A percentile compares a stretch with the other conserved stretches of the same genome.
Evolutionary conservation across 2,329 filamentous ascomycete species (phyloP).

Genomic region (Fusarium continuum): DNA sequence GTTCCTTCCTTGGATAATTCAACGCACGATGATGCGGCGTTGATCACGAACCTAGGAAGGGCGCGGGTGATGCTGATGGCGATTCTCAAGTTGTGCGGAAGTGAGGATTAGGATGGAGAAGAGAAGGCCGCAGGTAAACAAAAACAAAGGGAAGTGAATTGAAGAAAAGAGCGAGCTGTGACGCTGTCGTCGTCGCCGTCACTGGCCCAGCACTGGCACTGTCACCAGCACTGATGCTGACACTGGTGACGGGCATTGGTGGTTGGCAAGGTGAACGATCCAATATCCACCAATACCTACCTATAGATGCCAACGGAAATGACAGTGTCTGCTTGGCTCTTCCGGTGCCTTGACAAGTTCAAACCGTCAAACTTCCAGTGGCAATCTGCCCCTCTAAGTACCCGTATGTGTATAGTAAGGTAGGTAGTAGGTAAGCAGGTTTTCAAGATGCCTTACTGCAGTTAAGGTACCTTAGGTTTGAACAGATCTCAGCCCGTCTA

Average conservation of each 20-base stretch:
- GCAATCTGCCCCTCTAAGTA: not conserved
- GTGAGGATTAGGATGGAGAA: not conserved
- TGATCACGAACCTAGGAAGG: too few relatives aligned
- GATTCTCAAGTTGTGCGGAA: not conserved
- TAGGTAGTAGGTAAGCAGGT: too few relatives aligned
- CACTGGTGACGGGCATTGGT: constrained; percentile 8
- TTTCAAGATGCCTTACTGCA: too few relatives aligned
- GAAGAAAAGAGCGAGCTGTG: not conserved
- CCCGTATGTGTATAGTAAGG: too few relatives aligned
- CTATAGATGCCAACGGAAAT: not conserved
- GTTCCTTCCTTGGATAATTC: constrained; percentile 17
- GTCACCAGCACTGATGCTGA: constrained; percentile 3
- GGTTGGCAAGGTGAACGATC: constrained; percentile 1
- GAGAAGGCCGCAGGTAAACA: not conserved
- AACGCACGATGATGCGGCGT: not conserved
- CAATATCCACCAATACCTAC: not conserved
- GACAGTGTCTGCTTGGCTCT: constrained; percentile 5
- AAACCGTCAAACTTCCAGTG: not conserved
- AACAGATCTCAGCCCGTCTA: not conserved
- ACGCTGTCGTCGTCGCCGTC: not conserved
- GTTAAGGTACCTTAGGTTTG: too few relatives aligned
- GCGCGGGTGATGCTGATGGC: not conserved
- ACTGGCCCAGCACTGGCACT: not conserved
- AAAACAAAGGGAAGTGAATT: not conserved
- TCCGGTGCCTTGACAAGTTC: not conserved